Base-by-base conservation (phyloP, 169 alveolate genomes). In the Babesia bigemina region DNA sequence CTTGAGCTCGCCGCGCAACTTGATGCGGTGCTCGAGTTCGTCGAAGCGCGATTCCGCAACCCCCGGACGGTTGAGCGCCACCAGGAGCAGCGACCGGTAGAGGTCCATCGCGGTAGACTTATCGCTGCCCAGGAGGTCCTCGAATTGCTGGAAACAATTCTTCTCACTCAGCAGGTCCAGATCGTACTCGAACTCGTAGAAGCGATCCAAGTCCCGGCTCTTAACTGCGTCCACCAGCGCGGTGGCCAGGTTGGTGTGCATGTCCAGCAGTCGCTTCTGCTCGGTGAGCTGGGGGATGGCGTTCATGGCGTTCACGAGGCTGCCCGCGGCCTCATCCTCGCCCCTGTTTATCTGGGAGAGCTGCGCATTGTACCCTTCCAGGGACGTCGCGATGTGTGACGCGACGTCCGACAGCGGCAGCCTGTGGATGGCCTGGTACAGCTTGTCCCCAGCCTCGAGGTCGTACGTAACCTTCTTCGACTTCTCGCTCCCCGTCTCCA, bases 281-380 rank as follows among this genome's bases (percentile, higher is more conserved):
- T 92, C 95, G 22, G 93, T 88, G 89, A 92, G 87, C 59, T 92
- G 94, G 17, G 96, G 96, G 21, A 92, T 69, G 33, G 94, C 91
- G 26, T 92, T 90, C 83, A 92, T 88, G 29, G 96, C 96, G n/a
- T 67, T 77, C 78, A 85, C 90, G 47, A 89, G 60, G 47, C 90
- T 88, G 1, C 90, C 90, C 10, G 91, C 79, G 28, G 75, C 63
- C 33, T 83, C 76, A 63, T 69, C 84, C 50, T 62, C 85, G 17
- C 73, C 74, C 42, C 67, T 82, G 67, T 84, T 86, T 21, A 90
- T 74, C 57, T 79, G 79, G 49, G 86, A 55, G 63, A 90, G 70
- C 69, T 90, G 86, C 16, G 79, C 65, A 47, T 90, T 90, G 70
- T 90, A 90, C 22, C 72, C 55, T 33, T 90, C 91, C 36, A 90